Conservation (phyloP, 1,284 basidiomycete genomes). For the Apiotrichum sp. region DNA sequence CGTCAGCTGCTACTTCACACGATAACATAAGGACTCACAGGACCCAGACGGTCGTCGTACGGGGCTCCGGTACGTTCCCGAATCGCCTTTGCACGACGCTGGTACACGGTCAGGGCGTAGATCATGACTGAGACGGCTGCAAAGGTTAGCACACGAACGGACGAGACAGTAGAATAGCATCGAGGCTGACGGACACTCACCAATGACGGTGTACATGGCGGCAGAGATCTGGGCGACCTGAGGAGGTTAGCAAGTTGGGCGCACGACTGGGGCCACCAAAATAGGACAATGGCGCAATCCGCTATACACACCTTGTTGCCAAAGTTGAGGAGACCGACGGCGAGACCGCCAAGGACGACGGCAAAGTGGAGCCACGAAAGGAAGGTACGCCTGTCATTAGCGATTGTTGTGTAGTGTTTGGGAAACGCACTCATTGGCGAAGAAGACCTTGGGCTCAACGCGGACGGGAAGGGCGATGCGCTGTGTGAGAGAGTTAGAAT, state of each 20-base stretch:
- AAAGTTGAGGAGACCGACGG: conserved; percentile 95
- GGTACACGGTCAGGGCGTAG: conserved; percentile 90
- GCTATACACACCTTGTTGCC: conserved; percentile 68
- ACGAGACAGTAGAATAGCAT: too few species aligned
- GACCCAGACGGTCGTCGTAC: conserved; percentile 92
- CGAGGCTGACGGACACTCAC: conserved; percentile 22
- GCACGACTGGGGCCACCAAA: too few species aligned
- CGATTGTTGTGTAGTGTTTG: not conserved
- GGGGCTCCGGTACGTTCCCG: conserved; percentile 85
- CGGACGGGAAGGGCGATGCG: conserved; percentile 90
- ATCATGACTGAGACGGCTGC: conserved; percentile 93
- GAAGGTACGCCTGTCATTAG: conserved; percentile 58
- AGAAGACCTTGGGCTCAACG: conserved; percentile 84
- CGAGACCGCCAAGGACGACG: conserved; percentile 83
- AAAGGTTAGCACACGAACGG: not conserved
- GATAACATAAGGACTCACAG: conserved; percentile 51
- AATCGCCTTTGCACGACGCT: conserved; percentile 93
- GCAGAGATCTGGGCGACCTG: conserved; percentile 47
- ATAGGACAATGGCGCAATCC: too few species aligned
- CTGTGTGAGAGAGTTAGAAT: conserved; percentile 20
- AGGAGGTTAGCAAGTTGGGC: not conserved
- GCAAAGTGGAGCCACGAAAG: conserved; percentile 95
- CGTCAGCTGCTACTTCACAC: not conserved
- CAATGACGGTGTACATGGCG: conserved; percentile 48
- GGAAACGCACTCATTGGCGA: conserved; percentile 75